Evolutionary conservation across 108 stramenopile species (phyloP), one percentile per base, ranked within the genome.

Genomic region (Bacterosira constricta): DNA sequence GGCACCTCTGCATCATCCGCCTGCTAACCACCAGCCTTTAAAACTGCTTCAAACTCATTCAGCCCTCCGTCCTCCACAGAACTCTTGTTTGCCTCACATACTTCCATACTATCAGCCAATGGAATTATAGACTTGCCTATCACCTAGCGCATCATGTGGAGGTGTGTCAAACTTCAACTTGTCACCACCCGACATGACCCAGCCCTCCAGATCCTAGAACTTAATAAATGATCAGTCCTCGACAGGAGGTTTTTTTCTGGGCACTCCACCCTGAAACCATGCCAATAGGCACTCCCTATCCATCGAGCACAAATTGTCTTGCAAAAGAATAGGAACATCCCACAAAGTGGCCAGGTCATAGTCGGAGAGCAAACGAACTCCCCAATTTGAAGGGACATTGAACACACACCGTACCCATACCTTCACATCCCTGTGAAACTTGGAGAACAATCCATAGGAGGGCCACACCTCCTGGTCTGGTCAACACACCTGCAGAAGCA

Each of bases 291-390:
- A 1, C 1, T 4, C 27, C 2, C 27, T 4, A 3, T 1, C 2
- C 5, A 8, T 18, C 10, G 20, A 6, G n/a, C n/a, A n/a, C 0
- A 44, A n/a, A 0, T 3, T 0, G 27, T 63, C 62, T 6, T 10
- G 27, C 10, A 63, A 15, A 20, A 46, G 25, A 10, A 63, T 44
- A 2, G 62, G 62, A 3, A 63, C 62, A n/a, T 63, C 42, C 39
- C 42, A 45, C 1, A 63, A 6, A 0, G 27, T 29, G n/a, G 37
- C 62, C 8, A 45, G 17, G 21, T 63, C 62, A 4, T 15, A 6
- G 0, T 0, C 0, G 0, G 62, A 26, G 5, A 47, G 62, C 3
- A 15, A 12, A 3, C 45, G 62, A 6, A 29, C 1, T 2, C 62
- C 45, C 62, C 62, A 63, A 0, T 41, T 25, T 0, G 42, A 29